Conservation (phyloP, 2,329 filamentous ascomycete species). For the Sarocladium strictum region DNA sequence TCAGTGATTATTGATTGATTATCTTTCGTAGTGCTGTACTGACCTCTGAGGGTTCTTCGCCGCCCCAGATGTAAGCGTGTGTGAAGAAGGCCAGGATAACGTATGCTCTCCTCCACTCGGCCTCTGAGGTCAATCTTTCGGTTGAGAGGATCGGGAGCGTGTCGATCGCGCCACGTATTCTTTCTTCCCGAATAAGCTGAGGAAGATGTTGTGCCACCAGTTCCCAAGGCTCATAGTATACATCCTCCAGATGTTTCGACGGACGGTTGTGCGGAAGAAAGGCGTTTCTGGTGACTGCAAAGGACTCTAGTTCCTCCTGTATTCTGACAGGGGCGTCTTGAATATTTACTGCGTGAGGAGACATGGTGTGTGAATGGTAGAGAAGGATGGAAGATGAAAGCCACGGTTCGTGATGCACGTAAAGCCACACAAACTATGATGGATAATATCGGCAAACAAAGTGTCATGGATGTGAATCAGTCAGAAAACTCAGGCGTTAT, state of each 20-base stretch:
- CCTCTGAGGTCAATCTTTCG: constrained; percentile 52
- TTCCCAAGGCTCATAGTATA: constrained; percentile 81
- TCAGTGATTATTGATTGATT: no score
- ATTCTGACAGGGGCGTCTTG: constrained; percentile 14
- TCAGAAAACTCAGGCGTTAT: not conserved
- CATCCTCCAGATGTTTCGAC: constrained; percentile 55
- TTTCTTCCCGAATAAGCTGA: constrained; percentile 55
- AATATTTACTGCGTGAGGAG: constrained; percentile 32
- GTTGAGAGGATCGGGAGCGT: constrained; percentile 65
- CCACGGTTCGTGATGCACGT: not conserved
- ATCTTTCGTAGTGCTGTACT: no score
- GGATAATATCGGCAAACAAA: not conserved
- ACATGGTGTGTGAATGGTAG: constrained; percentile 25
- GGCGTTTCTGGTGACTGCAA: constrained; percentile 50
- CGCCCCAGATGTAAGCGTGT: constrained; percentile 88
- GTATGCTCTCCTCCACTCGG: constrained; percentile 79
- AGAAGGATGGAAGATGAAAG: not conserved
- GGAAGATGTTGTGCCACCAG: constrained; percentile 62
- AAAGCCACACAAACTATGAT: not conserved
- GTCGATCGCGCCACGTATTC: constrained; percentile 58
- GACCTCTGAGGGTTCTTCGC: constrained; percentile 67
- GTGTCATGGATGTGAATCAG: not conserved
- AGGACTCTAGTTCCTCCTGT: constrained; percentile 26
- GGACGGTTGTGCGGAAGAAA: constrained; percentile 73
- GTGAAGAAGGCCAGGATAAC: constrained; percentile 71